Evolutionary conservation across 495 filamentous ascomycete genomes (phyloP).

Genomic region (Aspergillus campestris): DNA sequence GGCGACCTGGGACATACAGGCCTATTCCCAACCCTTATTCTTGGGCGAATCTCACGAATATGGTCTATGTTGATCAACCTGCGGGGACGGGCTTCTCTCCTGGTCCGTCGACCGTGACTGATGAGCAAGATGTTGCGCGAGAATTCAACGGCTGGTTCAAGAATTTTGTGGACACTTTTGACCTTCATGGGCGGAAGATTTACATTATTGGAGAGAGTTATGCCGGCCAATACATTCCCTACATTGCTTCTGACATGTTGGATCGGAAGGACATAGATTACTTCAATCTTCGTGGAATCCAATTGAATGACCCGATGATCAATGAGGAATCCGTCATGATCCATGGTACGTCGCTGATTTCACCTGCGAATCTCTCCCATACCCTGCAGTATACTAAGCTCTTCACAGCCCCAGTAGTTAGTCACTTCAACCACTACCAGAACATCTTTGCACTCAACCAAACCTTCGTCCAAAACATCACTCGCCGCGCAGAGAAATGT

Average conservation of each 20-base stretch:
- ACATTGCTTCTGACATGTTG: slow-evolving; percentile 68
- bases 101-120: slow-evolving; percentile 50
- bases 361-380: no score
- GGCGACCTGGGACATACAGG: slow-evolving; percentile 58
- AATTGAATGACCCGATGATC: slow-evolving; percentile 63
- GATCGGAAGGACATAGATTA: slow-evolving; percentile 57
- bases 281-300: slow-evolving; percentile 57
- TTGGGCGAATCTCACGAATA: slow-evolving; percentile 69
- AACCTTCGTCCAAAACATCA: slow-evolving; percentile 52
- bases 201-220: slow-evolving; percentile 67
- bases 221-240: slow-evolving; percentile 71
- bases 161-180: slow-evolving; percentile 61
- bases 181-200: slow-evolving; percentile 51
- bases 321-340: slow-evolving; percentile 37
- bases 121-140: slow-evolving; percentile 54
- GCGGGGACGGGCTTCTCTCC: slow-evolving; percentile 67
- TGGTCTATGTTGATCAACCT: slow-evolving; percentile 70
- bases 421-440: slow-evolving; percentile 54
- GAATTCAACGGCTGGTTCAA: slow-evolving; percentile 67
- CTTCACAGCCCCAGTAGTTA: slow-evolving; percentile 47
- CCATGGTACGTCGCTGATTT: slow-evolving; percentile 24
- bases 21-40: slow-evolving; percentile 58
- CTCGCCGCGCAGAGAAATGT: slow-evolving; percentile 47
- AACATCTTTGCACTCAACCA: slow-evolving; percentile 58
- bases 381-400: no score